phyloP scores from a whole-genome alignment of 176 grass and related monocot genomes.

The Chrysopogon serrulatus region DNA sequence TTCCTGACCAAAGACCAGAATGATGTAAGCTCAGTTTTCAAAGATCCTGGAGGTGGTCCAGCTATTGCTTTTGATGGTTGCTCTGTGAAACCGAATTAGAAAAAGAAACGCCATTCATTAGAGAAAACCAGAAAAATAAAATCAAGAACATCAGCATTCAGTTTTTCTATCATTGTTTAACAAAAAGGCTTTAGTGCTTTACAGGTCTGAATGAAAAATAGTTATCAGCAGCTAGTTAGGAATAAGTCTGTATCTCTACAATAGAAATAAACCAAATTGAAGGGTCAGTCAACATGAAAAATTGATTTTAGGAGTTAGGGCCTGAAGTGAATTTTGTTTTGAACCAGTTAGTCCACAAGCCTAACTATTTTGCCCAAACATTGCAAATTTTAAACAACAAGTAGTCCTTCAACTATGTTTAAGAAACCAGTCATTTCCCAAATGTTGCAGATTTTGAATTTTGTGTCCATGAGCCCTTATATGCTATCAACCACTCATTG shows the following conservation, averaged over 20 bases:
- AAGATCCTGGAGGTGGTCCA: constrained; percentile 6
- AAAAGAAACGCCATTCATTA: constrained; percentile 12
- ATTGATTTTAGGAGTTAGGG: background rate
- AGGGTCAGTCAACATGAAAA: background rate
- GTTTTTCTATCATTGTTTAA: background rate
- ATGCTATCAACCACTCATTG: background rate
- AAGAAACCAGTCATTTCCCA: background rate
- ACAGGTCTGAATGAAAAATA: background rate
- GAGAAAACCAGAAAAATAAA: background rate
- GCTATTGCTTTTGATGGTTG: background rate
- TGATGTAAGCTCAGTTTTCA: constrained; percentile 38
- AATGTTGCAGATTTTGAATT: background rate
- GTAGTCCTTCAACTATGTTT: background rate
- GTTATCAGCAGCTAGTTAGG: background rate
- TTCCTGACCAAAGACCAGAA: constrained; percentile 57
- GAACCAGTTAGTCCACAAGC: no score
- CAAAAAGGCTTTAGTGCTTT: background rate
- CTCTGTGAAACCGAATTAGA: constrained; percentile 14
- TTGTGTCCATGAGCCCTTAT: background rate
- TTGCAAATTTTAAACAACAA: background rate
- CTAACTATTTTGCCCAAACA: background rate
- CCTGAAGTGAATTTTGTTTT: no score
- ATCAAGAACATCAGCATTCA: background rate
- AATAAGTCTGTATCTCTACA: background rate
- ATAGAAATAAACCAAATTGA: constrained; percentile 1